These are phyloP conservation scores for Triticum dicoccoides DNA, from an alignment of 176 grass and related monocot species.

Conservation along the genomic window DNA sequence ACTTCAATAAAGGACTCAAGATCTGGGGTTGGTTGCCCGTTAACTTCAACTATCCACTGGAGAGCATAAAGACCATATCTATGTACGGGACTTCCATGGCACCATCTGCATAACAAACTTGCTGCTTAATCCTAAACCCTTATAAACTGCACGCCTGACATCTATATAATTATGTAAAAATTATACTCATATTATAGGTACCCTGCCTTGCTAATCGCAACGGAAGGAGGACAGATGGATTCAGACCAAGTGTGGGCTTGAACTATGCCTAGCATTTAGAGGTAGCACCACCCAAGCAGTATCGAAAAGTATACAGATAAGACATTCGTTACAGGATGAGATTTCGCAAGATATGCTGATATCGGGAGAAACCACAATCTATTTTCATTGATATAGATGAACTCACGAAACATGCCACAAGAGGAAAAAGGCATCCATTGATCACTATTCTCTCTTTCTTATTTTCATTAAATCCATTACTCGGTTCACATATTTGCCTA, in stretches of 20 bases:
- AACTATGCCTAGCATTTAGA: not conserved
- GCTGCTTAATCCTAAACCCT: conserved; percentile 14
- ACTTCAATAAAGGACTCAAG: conserved; percentile 86
- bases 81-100: conserved; percentile 95
- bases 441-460: not conserved
- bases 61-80: conserved; percentile 98
- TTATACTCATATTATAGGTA: not conserved
- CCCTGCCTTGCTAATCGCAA: not conserved
- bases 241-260: not conserved
- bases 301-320: not conserved
- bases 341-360: conserved; percentile 6
- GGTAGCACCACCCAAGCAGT: not conserved
- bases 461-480: not conserved
- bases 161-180: not conserved
- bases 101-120: conserved; percentile 69
- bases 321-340: not conserved
- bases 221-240: not conserved
- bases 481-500: not conserved
- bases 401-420: not conserved
- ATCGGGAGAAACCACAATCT: not conserved
- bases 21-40: conserved; percentile 80
- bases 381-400: not conserved
- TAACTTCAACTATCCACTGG: conserved; percentile 98
- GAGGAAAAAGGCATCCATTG: not conserved
- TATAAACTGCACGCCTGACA: not conserved